Evolutionary conservation across 768 basidiomycete genomes (phyloP).

Genomic region (Tulasnella sp.): DNA sequence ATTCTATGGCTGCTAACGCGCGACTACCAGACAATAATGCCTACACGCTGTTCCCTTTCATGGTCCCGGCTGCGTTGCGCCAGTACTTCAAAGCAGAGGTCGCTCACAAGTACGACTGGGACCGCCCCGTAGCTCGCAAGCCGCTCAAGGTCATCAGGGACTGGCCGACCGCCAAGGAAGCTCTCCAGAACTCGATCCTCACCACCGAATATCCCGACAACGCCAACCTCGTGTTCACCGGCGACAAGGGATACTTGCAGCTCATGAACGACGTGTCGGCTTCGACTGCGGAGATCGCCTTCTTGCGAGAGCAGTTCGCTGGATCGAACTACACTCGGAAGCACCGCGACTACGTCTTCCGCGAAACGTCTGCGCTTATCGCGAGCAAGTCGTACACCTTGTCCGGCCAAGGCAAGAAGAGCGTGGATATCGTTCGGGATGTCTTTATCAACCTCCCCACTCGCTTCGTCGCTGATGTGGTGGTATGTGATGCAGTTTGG

Average conservation of each 20-base stretch:
- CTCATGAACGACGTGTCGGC: neutral
- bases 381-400: slow-evolving; percentile 40
- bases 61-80: slow-evolving; percentile 44
- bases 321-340: neutral
- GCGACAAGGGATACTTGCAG: neutral
- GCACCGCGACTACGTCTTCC: slow-evolving; percentile 16
- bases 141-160: neutral
- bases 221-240: neutral
- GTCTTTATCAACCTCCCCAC: slow-evolving; percentile 56
- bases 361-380: slow-evolving; percentile 51
- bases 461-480: slow-evolving; percentile 54
- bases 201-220: neutral
- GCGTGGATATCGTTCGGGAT: slow-evolving; percentile 56
- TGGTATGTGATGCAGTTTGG: slow-evolving; percentile 35
- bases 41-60: slow-evolving; percentile 54
- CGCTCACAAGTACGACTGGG: slow-evolving; percentile 45
- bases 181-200: slow-evolving; percentile 4
- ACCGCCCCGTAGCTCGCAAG: slow-evolving; percentile 26
- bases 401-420: slow-evolving; percentile 40
- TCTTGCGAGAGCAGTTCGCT: neutral
- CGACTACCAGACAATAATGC: neutral
- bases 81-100: slow-evolving; percentile 28
- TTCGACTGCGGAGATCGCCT: neutral
- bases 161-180: neutral
- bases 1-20: neutral